Evolutionary conservation across 805 yeast genomes (phyloP).

Genomic region (Suhomyces tanzawaensis): DNA sequence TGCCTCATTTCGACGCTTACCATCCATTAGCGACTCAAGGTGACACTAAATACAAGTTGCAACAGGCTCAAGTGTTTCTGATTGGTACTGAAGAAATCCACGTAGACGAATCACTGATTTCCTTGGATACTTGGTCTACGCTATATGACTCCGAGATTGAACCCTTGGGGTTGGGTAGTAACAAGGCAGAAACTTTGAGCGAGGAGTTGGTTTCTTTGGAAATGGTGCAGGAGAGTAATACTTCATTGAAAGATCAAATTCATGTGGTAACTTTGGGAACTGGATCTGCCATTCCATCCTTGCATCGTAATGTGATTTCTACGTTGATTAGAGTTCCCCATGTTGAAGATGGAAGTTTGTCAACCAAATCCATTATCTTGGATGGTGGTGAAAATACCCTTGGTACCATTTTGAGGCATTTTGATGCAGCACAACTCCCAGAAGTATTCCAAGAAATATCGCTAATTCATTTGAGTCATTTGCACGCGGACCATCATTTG

Average conservation of each 20-base stretch:
- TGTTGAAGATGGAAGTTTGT: constrained; percentile 16
- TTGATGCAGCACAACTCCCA: constrained; percentile 39
- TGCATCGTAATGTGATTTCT: constrained; percentile 80
- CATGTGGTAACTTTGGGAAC: constrained; percentile 84
- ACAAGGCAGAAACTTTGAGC: constrained; percentile 17
- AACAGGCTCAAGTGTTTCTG: constrained; percentile 28
- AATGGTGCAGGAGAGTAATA: constrained; percentile 1
- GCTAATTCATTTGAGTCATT: constrained; percentile 74
- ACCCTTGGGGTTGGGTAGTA: constrained; percentile 15
- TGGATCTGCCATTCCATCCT: constrained; percentile 87
- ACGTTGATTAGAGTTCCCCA: constrained; percentile 73
- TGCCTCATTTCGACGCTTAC: constrained; percentile 31
- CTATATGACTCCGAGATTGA: constrained; percentile 30
- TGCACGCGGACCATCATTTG: constrained; percentile 96
- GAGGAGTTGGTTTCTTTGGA: constrained; percentile 20
- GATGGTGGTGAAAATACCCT: constrained; percentile 97
- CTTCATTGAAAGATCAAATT: constrained; percentile 43
- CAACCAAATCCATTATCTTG: constrained; percentile 52
- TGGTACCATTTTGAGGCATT: constrained; percentile 65
- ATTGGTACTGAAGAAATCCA: constrained; percentile 16
- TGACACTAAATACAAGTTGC: constrained; percentile 20
- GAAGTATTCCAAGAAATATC: constrained; percentile 58
- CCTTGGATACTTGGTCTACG: constrained; percentile 23
- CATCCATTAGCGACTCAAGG: constrained; percentile 10
- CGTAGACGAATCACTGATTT: constrained; percentile 18